These are phyloP conservation scores for Phytophthora foliorum DNA, from an alignment of 352 stramenopile species.

Conservation along the genomic window DNA sequence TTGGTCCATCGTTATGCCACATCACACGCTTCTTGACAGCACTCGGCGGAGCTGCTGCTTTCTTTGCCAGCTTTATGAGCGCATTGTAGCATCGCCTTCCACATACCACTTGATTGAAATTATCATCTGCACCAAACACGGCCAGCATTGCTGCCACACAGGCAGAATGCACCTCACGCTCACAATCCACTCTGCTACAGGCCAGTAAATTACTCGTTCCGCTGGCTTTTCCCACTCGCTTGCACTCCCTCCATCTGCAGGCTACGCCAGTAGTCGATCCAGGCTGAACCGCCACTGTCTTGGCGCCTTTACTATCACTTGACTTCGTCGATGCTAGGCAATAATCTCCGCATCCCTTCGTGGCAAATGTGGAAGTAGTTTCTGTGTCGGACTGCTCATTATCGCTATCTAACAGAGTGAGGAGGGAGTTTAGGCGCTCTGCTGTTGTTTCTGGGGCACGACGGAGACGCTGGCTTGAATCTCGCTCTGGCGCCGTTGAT, in stretches of 20 bases:
- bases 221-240: neutral
- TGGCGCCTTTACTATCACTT: no score
- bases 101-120: slow-evolving; percentile 6
- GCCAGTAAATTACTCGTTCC: no score
- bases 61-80: slow-evolving; percentile 2
- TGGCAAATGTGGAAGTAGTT: neutral
- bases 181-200: slow-evolving; percentile 1
- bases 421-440: no score
- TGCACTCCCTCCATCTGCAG: neutral
- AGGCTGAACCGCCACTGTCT: no score
- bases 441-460: no score
- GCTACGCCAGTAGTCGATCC: no score
- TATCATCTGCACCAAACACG: slow-evolving; percentile 1
- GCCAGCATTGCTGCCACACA: slow-evolving; percentile 4
- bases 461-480: no score
- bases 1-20: slow-evolving; percentile 19
- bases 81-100: no score
- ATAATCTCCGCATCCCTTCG: no score
- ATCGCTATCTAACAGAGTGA: neutral
- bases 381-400: neutral
- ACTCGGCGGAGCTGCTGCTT: neutral
- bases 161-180: slow-evolving; percentile 1
- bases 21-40: slow-evolving; percentile 7
- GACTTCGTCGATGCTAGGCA: no score
- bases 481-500: no score